These are phyloP conservation scores for Aspergillus neotritici DNA, from an alignment of 2,329 filamentous ascomycete genomes.

Conservation along the genomic window DNA sequence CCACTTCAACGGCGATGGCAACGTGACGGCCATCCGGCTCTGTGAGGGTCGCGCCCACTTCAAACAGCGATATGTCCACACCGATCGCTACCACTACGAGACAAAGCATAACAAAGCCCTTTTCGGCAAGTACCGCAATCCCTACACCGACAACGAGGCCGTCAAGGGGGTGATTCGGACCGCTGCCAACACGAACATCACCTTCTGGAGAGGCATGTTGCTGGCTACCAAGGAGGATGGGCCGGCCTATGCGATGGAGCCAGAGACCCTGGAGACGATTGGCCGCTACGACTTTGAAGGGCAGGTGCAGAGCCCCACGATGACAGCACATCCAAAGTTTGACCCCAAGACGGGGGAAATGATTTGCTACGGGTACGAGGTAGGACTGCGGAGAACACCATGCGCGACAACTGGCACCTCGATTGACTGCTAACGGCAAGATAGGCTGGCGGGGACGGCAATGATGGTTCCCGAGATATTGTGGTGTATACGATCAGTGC, in stretches of 20 bases:
- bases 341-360: slow-evolving; percentile 50
- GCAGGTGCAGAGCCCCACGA: slow-evolving; percentile 44
- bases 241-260: neutral
- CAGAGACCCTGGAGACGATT: neutral
- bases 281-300: slow-evolving; percentile 47
- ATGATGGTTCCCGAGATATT: slow-evolving; percentile 37
- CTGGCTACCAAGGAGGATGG: neutral
- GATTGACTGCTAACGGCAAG: neutral
- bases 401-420: too few species aligned
- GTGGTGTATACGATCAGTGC: slow-evolving; percentile 45
- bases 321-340: slow-evolving; percentile 51
- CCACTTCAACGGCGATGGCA: slow-evolving; percentile 44
- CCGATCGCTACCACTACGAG: slow-evolving; percentile 39
- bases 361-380: slow-evolving; percentile 40
- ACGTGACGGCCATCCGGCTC: slow-evolving; percentile 40
- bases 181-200: slow-evolving; percentile 23
- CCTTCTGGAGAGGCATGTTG: neutral
- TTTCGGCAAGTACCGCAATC: slow-evolving; percentile 55
- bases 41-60: slow-evolving; percentile 40
- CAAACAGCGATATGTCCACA: slow-evolving; percentile 40
- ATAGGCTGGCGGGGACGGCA: slow-evolving; percentile 35
- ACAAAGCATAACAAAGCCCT: slow-evolving; percentile 36
- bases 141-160: slow-evolving; percentile 46
- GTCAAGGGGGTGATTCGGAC: slow-evolving; percentile 53
- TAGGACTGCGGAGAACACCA: neutral